Evolutionary conservation across 2,329 filamentous ascomycete genomes (phyloP).

Genomic region (Cercospora zeae-maydis): DNA sequence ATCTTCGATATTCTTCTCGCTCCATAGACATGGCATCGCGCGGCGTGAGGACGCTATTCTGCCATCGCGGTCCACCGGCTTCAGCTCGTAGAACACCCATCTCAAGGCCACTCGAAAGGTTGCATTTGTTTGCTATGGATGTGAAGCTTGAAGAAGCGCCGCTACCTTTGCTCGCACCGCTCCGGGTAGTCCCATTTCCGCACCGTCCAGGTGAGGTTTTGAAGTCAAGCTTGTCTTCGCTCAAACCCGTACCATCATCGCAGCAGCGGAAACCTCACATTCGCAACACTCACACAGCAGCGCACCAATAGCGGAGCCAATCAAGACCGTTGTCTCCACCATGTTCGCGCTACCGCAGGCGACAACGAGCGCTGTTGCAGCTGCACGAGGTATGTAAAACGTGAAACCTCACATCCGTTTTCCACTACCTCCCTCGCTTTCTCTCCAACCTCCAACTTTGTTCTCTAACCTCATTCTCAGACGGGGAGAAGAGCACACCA

Average conservation of each 20-base stretch:
- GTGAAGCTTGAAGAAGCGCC: background rate
- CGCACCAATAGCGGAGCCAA: background rate
- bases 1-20: background rate
- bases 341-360: conserved; percentile 20
- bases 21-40: background rate
- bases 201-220: background rate
- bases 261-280: background rate
- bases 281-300: background rate
- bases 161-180: background rate
- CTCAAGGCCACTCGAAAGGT: background rate
- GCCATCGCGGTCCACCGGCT: background rate
- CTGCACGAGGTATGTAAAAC: conserved; percentile 2
- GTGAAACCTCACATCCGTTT: conserved; percentile 7
- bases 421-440: background rate
- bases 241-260: background rate
- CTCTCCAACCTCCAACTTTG: too few species aligned
- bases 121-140: background rate
- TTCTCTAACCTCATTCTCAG: background rate
- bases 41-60: background rate
- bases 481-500: conserved; percentile 1
- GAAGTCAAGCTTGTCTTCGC: background rate
- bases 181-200: background rate
- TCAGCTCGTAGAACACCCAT: background rate
- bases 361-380: conserved; percentile 3
- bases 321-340: background rate